Conservation (phyloP, 2,329 filamentous ascomycete genomes). For the Fusarium piperis region DNA sequence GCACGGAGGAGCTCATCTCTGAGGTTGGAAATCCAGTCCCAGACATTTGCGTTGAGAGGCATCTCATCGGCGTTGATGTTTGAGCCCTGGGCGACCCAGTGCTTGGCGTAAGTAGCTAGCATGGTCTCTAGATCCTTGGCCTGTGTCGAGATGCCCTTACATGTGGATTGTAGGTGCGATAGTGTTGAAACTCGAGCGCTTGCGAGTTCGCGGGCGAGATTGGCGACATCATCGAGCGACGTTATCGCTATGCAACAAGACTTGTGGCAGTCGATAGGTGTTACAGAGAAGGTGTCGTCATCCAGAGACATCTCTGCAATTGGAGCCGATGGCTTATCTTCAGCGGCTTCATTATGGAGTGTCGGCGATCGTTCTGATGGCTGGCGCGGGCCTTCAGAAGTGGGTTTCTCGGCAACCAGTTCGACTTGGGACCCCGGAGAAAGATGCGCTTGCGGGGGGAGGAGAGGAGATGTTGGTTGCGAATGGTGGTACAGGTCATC, state of each 20-base stretch:
- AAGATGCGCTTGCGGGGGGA: background rate
- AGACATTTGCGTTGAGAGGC: constrained; percentile 25
- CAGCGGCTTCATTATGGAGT: background rate
- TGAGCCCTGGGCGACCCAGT: constrained; percentile 20
- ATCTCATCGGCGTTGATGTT: constrained; percentile 15
- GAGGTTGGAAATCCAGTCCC: constrained; percentile 19
- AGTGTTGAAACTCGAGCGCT: constrained; percentile 27
- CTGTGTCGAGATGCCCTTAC: constrained; percentile 13
- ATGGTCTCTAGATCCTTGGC: constrained; percentile 30
- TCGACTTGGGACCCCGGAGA: background rate
- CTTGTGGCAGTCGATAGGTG: constrained; percentile 18
- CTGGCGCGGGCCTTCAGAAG: background rate
- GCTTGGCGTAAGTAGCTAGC: constrained; percentile 12
- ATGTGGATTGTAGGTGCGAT: constrained; percentile 16
- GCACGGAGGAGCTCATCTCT: background rate
- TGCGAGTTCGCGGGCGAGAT: constrained; percentile 7
- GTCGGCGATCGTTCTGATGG: background rate
- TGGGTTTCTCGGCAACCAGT: background rate
- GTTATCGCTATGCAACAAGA: constrained; percentile 1
- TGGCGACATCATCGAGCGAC: background rate
- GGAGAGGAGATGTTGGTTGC: constrained; percentile 1
- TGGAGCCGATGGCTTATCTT: background rate
- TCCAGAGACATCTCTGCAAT: background rate
- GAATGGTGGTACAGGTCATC: background rate
- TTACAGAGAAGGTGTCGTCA: background rate